A percentile compares a stretch with the other conserved stretches of the same genome.
Conservation (phyloP, 169 alveolate species). For the Fabrea salina region DNA sequence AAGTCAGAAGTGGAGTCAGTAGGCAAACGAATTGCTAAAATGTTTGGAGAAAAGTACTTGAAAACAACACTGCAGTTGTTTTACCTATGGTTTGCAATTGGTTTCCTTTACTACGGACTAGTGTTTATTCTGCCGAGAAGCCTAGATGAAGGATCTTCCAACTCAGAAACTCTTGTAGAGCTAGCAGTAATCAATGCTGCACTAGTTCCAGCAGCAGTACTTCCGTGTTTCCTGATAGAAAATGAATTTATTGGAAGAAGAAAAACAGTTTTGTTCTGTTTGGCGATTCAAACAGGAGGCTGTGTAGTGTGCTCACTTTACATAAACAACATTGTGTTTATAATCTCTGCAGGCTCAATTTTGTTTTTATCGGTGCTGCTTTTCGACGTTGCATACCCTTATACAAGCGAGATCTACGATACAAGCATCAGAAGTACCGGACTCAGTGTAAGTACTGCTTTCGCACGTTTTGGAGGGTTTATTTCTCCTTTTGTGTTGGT, state of each 20-base stretch:
- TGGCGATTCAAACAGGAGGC: neutral
- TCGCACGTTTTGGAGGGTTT: neutral
- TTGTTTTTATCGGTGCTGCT: neutral
- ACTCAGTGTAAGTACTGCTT: neutral
- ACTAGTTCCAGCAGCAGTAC: neutral
- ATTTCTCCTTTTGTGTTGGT: neutral
- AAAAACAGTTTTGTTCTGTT: neutral
- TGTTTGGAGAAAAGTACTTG: neutral
- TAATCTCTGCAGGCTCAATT: neutral
- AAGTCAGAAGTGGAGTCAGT: neutral
- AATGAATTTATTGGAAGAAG: slow-evolving; percentile 6
- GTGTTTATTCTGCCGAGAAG: neutral
- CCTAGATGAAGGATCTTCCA: neutral
- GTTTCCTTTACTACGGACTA: neutral
- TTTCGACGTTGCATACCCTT: neutral
- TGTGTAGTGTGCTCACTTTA: neutral
- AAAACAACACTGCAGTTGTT: neutral
- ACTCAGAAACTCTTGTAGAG: neutral
- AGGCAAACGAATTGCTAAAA: neutral
- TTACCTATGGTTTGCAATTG: slow-evolving; percentile 5
- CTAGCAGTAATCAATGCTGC: neutral
- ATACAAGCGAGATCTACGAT: neutral
- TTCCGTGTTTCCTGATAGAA: neutral
- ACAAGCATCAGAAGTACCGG: neutral
- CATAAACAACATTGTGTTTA: neutral